Evolutionary conservation across 176 grass and related monocot species (phyloP), one percentile per base, ranked within the genome.

Genomic region (Avena sativa): DNA sequence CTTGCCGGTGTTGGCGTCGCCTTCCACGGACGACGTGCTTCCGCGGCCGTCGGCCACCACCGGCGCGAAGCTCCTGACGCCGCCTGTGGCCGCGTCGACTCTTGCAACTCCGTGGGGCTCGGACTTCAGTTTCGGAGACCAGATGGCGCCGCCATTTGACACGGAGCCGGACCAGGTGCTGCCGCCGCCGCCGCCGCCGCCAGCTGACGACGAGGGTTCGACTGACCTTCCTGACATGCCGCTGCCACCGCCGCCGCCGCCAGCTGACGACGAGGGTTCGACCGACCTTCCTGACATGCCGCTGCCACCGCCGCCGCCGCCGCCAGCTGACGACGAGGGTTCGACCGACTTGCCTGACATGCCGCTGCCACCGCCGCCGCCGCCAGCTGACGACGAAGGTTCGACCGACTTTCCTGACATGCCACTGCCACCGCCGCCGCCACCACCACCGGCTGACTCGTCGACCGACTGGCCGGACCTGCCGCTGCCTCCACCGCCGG

Each of bases 51-150:
- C n/a, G 20, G 20, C n/a, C n/a, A 86, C 72, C n/a, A 79, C 47
- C 9, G 56, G 38, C 2, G 19, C 66, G 14, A 87, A 84, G 61
- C 85, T 83, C 17, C 52, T 74, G 49, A 87, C 85, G 26, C 89
- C 85, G 8, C 85, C 81, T n/a, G 51, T 38, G 1, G 47, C 38
- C 19, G 43, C 76, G 1, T 58, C 75, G 20, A 76, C 89, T 16
- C 69, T 88, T 13, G 86, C 59, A 16, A 78, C 58, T 16, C n/a
- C 80, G 4, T 86, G 85, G 57, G 78, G 80, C 80, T 64, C 79
- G 57, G 80, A 80, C 49, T 65, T 68, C 6, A 36, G 67, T 49
- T 84, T 79, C 34, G 85, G 80, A 3, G 89, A 84, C 81, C 85
- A 67, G 8, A 62, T 53, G 17, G 67, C 75, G 20, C 76, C 85